phyloP scores from a whole-genome alignment of 139 green algal species.

The Volvox africanus region DNA sequence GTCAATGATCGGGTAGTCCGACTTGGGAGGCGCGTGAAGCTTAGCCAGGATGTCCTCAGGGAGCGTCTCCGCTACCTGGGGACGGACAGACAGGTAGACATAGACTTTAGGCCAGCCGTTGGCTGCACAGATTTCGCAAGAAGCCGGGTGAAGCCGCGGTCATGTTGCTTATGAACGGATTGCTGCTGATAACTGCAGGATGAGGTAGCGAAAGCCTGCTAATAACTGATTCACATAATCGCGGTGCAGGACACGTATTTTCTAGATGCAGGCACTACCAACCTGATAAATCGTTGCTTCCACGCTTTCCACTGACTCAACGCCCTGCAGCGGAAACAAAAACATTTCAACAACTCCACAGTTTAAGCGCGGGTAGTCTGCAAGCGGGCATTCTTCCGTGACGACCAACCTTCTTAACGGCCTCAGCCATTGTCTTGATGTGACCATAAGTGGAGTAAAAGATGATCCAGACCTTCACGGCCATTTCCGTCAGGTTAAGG shows the following conservation, averaged over 20 bases:
- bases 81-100: no score
- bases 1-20: conserved; percentile 73
- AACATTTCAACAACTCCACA: neutral
- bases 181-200: neutral
- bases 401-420: conserved; percentile 31
- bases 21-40: conserved; percentile 83
- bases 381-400: neutral
- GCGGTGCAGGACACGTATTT: no score
- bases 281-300: conserved; percentile 52
- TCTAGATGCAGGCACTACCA: neutral
- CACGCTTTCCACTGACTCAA: conserved; percentile 74
- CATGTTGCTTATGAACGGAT: neutral
- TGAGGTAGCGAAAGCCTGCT: neutral
- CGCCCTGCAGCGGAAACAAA: conserved; percentile 56
- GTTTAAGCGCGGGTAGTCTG: neutral
- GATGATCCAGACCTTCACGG: conserved; percentile 40
- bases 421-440: conserved; percentile 34
- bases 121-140: no score
- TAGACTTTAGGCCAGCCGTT: no score
- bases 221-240: no score
- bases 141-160: no score
- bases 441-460: conserved; percentile 50
- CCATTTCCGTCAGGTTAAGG: neutral
- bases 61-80: conserved; percentile 84
- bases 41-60: conserved; percentile 57